Evolutionary conservation across 805 yeast species (phyloP).

Genomic region (Schwanniomyces yamadae): DNA sequence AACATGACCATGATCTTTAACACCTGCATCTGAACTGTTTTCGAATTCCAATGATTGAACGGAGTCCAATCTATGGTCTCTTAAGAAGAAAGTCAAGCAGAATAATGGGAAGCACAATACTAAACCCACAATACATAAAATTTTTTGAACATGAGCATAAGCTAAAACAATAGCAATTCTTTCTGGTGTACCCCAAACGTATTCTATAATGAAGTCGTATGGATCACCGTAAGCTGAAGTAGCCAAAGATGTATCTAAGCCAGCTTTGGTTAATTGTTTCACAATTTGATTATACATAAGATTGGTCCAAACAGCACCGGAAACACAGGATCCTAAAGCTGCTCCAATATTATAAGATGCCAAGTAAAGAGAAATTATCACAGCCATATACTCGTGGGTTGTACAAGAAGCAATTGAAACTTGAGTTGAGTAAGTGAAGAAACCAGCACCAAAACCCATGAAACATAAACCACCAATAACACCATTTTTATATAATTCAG

Average conservation of each 20-base stretch:
- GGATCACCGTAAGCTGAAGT: conserved; percentile 42
- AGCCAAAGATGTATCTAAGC: conserved; percentile 28
- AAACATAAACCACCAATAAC: conserved; percentile 64
- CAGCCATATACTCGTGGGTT: conserved; percentile 64
- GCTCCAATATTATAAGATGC: conserved; percentile 61
- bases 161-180: conserved; percentile 57
- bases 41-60: conserved; percentile 12
- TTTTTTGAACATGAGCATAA: conserved; percentile 58
- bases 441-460: conserved; percentile 72
- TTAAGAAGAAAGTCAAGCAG: conserved; percentile 45
- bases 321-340: conserved; percentile 60
- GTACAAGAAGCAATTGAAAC: conserved; percentile 59
- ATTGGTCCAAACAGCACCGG: conserved; percentile 75
- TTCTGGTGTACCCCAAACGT: conserved; percentile 64
- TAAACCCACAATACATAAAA: conserved; percentile 55
- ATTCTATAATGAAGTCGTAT: conserved; percentile 42
- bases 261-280: conserved; percentile 24
- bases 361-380: conserved; percentile 55
- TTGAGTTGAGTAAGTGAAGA: conserved; percentile 65
- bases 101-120: conserved; percentile 56
- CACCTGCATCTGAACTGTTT: conserved; percentile 16
- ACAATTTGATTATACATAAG: conserved; percentile 46
- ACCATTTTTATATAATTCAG: conserved; percentile 40
- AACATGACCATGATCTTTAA: conserved; percentile 14
- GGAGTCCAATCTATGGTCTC: conserved; percentile 41